These are phyloP conservation scores for Lodderomyces pseudojiufengensis DNA, from an alignment of 1,139 yeast genomes.

Conservation along the genomic window DNA sequence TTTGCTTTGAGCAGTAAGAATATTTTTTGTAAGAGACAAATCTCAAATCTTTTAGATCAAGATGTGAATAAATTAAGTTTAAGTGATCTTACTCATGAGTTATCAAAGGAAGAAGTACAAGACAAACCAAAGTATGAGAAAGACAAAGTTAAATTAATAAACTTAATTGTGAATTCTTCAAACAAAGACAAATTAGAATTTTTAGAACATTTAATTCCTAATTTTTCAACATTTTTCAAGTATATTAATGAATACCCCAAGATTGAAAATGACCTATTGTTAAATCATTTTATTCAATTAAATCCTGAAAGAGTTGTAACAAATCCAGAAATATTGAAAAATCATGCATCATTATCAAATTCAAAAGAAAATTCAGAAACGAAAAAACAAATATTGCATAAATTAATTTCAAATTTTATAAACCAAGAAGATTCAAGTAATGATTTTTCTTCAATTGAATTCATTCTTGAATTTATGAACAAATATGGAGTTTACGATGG, in stretches of 20 bases:
- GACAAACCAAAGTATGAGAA: slow-evolving; percentile 4
- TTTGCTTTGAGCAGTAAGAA: too few species aligned
- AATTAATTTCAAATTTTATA: slow-evolving; percentile 22
- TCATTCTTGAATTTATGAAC: slow-evolving; percentile 4
- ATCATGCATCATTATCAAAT: slow-evolving; percentile 15
- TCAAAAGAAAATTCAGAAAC: slow-evolving; percentile 6
- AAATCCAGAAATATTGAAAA: slow-evolving; percentile 31
- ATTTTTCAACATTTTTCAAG: slow-evolving; percentile 31
- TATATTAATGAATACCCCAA: slow-evolving; percentile 6
- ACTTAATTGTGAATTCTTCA: slow-evolving; percentile 9
- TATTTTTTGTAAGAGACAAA: too few species aligned
- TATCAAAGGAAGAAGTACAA: slow-evolving; percentile 9
- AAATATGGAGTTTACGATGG: background rate
- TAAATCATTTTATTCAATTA: slow-evolving; percentile 24
- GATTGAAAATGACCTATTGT: slow-evolving; percentile 14
- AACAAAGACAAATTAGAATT: slow-evolving; percentile 11
- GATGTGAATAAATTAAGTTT: slow-evolving; percentile 11
- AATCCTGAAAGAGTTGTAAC: slow-evolving; percentile 43
- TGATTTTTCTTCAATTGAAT: slow-evolving; percentile 1
- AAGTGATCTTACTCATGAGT: slow-evolving; percentile 6
- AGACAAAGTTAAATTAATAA: slow-evolving; percentile 11
- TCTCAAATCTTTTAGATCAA: slow-evolving; percentile 17
- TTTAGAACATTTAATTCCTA: slow-evolving; percentile 18
- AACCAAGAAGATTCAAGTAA: slow-evolving; percentile 11
- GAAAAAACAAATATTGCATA: slow-evolving; percentile 20